Base-by-base conservation (phyloP, 371 early-diverging fungal species). In the Cladochytrium tenue region DNA sequence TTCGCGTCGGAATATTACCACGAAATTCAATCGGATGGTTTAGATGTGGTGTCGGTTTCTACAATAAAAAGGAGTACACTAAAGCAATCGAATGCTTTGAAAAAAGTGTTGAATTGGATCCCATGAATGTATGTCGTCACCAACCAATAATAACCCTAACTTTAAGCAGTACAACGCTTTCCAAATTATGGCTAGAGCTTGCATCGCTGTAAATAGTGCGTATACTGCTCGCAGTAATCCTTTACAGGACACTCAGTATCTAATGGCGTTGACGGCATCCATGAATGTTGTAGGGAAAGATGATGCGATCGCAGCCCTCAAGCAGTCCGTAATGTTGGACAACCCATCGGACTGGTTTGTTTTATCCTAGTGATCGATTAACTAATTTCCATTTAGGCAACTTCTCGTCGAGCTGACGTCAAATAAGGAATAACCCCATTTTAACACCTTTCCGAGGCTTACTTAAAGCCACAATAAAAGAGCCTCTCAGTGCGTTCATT, bases 11-110 rank as follows among this genome's bases (percentile, higher is more conserved):
- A 17, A 67, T 77, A 0, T 57, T 78, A 5, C 84, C 84, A 5
- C 65, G 80, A 30, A 84, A 81, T 66, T 84, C 84, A 20, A 72
- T 84, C 17, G 84, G 84, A 2, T 84, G 84, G 84, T 84, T 84
- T 60, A 62, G 84, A 2, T 79, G 77, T 63, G 84, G 84, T 27
- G 80, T 84, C 32, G 84, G 81, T 0, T 84, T 84, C 66, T 84
- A 82, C 70, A 84, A 84, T 72, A 84, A 84, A 64, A 80, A 81
- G 66, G 84, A 84, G 53, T 84, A 66, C 62, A 69, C 79, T 30
- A 76, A 79, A 51, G 66, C 80, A 13, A 84, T 84, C 52, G 81
- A 84, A 65, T 84, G 82, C 60, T 81, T 84, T 69, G 81, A 84
- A 56, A 80, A 81, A 63, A 73, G 75, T 53, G 76, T 81, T 15